Evolutionary conservation across 345 rosid species (phyloP).

Genomic region (Eucalyptus shirleyi): DNA sequence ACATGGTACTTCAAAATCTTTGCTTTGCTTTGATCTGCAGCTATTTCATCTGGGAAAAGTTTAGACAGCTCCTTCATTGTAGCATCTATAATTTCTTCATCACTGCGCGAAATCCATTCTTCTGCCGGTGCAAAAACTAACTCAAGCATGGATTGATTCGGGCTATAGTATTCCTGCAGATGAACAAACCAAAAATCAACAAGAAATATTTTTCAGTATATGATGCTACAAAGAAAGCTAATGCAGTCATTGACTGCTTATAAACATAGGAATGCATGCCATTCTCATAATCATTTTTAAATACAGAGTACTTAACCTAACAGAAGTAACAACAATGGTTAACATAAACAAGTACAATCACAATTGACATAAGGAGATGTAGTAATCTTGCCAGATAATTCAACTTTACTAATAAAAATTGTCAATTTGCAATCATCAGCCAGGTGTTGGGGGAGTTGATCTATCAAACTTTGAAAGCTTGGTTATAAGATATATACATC

Average conservation of each 20-base stretch:
- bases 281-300: neutral
- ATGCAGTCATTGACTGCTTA: neutral
- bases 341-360: neutral
- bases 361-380: neutral
- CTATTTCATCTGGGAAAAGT: slow-evolving; percentile 85
- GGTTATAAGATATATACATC: neutral
- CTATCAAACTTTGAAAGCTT: neutral
- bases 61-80: slow-evolving; percentile 89
- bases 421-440: neutral
- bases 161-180: slow-evolving; percentile 76
- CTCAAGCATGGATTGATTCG: slow-evolving; percentile 90
- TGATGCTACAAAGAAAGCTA: neutral
- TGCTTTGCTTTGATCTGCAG: slow-evolving; percentile 90
- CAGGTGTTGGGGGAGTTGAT: neutral
- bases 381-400: neutral
- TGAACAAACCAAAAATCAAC: neutral
- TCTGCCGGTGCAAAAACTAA: slow-evolving; percentile 94
- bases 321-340: neutral
- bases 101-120: slow-evolving; percentile 78
- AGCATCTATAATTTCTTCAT: slow-evolving; percentile 80
- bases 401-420: neutral
- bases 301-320: neutral
- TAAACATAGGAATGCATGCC: neutral
- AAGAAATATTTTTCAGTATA: neutral
- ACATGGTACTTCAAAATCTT: slow-evolving; percentile 82